A percentile compares a stretch with the other conserved stretches of the same genome.
Evolutionary conservation across 768 basidiomycete species (phyloP).

Genomic region (Phaeotremella fagi): DNA sequence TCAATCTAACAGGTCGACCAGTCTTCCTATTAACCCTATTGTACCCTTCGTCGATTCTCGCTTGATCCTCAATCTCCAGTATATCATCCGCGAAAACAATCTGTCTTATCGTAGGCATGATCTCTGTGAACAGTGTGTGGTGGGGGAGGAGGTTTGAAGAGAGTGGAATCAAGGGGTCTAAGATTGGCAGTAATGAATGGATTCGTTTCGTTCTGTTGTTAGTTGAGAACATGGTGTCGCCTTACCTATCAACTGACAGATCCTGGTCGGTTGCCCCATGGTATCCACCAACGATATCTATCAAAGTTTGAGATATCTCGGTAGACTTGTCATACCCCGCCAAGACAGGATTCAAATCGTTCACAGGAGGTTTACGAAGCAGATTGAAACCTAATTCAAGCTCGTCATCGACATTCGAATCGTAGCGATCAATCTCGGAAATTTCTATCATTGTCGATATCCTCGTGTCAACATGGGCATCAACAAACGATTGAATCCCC

Average conservation of each 20-base stretch:
- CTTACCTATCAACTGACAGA: conserved; percentile 49
- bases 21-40: conserved; percentile 39
- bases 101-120: conserved; percentile 62
- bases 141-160: conserved; percentile 53
- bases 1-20: conserved; percentile 34
- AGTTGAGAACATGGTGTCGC: conserved; percentile 28
- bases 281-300: background rate
- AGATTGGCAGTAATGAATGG: conserved; percentile 44
- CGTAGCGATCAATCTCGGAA: conserved; percentile 44
- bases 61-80: conserved; percentile 32
- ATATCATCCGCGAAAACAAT: conserved; percentile 67
- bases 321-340: conserved; percentile 8
- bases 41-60: conserved; percentile 28
- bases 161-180: conserved; percentile 55
- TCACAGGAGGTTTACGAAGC: conserved; percentile 24
- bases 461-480: conserved; percentile 54
- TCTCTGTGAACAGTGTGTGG: conserved; percentile 59
- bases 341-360: conserved; percentile 17
- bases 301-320: conserved; percentile 9
- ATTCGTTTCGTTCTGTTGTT: conserved; percentile 21
- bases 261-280: background rate
- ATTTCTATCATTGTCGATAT: conserved; percentile 49
- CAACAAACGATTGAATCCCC: conserved; percentile 54
- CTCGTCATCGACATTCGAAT: conserved; percentile 38
- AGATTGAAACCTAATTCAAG: conserved; percentile 23